These are phyloP conservation scores for Vitis hybrid DNA, from an alignment of 177 flowering plant species.

Conservation along the genomic window DNA sequence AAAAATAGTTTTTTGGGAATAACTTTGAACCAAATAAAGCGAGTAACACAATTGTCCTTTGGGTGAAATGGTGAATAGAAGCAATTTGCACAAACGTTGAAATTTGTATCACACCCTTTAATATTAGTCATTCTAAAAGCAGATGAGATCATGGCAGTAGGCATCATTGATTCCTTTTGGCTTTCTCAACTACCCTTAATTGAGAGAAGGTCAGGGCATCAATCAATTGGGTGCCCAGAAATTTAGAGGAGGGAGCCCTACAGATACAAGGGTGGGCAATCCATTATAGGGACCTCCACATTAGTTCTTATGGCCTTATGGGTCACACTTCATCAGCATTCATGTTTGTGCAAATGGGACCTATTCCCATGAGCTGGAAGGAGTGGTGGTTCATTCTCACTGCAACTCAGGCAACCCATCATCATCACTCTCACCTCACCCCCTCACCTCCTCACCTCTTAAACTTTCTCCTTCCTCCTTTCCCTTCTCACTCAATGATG, in stretches of 20 bases:
- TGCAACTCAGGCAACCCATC: constrained; percentile 4
- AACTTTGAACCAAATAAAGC: no score
- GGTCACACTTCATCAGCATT: constrained; percentile 16
- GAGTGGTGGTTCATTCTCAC: not conserved
- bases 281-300: not conserved
- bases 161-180: constrained; percentile 5
- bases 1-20: not conserved
- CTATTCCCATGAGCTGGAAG: constrained; percentile 6
- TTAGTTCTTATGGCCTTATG: not conserved
- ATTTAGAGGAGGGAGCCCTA: constrained; percentile 1
- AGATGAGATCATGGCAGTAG: not conserved
- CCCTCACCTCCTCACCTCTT: no score
- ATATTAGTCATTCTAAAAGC: not conserved
- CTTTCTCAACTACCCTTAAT: constrained; percentile 8
- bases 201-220: constrained; percentile 3
- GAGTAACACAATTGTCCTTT: no score
- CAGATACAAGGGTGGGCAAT: constrained; percentile 7
- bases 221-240: not conserved
- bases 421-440: constrained; percentile 1
- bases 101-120: not conserved
- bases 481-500: not conserved
- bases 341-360: constrained; percentile 17
- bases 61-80: no score
- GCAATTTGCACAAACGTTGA: no score
- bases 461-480: no score